Conservation (phyloP, 1,139 yeast genomes). For the Suhomyces ambrosiae region DNA sequence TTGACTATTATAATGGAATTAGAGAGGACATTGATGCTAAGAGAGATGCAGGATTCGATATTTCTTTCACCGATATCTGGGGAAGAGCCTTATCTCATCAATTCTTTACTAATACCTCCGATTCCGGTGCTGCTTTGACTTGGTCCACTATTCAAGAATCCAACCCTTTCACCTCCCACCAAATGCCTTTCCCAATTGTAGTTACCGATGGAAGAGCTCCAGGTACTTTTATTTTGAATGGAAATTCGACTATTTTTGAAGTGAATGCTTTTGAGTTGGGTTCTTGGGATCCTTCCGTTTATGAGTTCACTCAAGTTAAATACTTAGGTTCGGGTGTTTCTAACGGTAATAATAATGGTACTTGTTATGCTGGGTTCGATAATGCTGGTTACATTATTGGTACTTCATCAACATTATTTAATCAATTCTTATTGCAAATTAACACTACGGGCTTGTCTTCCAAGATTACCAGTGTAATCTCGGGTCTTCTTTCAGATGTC, state of each 20-base stretch:
- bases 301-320: constrained; percentile 65
- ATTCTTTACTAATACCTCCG: constrained; percentile 58
- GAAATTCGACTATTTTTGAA: constrained; percentile 77
- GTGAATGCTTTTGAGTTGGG: constrained; percentile 84
- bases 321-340: constrained; percentile 72
- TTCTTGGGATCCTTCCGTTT: constrained; percentile 81
- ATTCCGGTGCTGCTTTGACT: constrained; percentile 64
- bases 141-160: constrained; percentile 63
- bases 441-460: constrained; percentile 25
- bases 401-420: constrained; percentile 48
- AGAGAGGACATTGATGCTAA: constrained; percentile 59
- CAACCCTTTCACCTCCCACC: constrained; percentile 55
- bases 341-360: constrained; percentile 47
- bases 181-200: constrained; percentile 83
- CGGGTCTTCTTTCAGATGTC: constrained; percentile 19
- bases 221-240: constrained; percentile 53
- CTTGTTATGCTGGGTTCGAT: constrained; percentile 41
- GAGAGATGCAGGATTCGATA: constrained; percentile 72
- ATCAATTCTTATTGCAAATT: constrained; percentile 26
- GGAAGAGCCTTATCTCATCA: constrained; percentile 83
- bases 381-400: constrained; percentile 51
- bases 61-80: constrained; percentile 89
- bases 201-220: constrained; percentile 82
- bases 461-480: constrained; percentile 19
- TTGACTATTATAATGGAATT: constrained; percentile 56